A percentile compares a stretch with the other conserved stretches of the same genome.
Evolutionary conservation across 768 basidiomycete genomes (phyloP).

Genomic region (Mycena haematopus): DNA sequence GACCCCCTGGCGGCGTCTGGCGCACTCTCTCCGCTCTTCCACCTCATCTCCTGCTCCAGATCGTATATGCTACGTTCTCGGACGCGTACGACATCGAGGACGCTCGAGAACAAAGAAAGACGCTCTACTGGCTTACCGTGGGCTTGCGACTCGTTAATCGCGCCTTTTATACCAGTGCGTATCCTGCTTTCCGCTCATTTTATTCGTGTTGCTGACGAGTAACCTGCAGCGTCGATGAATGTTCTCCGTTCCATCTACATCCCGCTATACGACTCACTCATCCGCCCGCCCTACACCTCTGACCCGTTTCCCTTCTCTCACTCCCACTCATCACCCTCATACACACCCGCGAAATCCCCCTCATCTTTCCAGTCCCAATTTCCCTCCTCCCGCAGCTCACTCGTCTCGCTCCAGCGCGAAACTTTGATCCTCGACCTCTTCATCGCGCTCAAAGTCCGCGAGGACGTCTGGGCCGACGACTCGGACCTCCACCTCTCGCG

Average conservation of each 20-base stretch:
- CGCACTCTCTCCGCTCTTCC: conserved; percentile 50
- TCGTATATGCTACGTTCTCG: conserved; percentile 72
- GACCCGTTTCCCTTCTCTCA: conserved; percentile 72
- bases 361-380: neutral
- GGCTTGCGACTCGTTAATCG: conserved; percentile 70
- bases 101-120: conserved; percentile 65
- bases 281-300: conserved; percentile 73
- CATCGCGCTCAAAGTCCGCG: conserved; percentile 79
- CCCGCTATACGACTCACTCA: conserved; percentile 65
- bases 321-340: conserved; percentile 6
- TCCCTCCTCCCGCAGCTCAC: conserved; percentile 23
- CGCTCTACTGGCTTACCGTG: conserved; percentile 72
- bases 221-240: conserved; percentile 72
- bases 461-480: conserved; percentile 80
- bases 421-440: conserved; percentile 77
- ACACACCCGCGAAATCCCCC: neutral
- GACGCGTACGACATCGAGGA: conserved; percentile 44
- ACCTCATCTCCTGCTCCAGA: conserved; percentile 70
- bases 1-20: conserved; percentile 15
- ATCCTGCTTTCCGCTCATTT: no score
- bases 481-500: conserved; percentile 75
- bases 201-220: neutral
- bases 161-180: conserved; percentile 67
- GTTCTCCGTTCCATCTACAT: conserved; percentile 80
- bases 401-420: conserved; percentile 67